Evolutionary conservation across 768 basidiomycete genomes (phyloP).

Genomic region (Lentinus tigrinus): DNA sequence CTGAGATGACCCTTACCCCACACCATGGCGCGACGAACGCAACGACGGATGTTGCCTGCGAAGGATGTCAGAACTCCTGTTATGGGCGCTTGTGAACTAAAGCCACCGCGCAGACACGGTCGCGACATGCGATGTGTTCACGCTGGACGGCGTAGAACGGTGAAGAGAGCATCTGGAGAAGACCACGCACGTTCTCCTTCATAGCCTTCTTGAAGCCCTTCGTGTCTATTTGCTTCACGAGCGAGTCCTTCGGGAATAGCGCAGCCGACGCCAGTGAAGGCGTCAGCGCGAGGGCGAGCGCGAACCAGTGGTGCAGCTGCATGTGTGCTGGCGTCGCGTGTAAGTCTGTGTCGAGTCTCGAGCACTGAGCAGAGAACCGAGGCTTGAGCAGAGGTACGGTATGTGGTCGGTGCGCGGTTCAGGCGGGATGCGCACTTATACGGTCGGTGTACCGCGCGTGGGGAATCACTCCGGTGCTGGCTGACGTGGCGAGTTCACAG

Average conservation of each 20-base stretch:
- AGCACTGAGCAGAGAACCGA: not conserved
- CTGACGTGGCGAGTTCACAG: constrained; percentile 27
- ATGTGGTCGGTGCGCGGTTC: not conserved
- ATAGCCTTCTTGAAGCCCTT: constrained; percentile 71
- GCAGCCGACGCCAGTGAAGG: constrained; percentile 53
- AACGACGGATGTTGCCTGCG: constrained; percentile 44
- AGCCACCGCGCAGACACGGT: not conserved
- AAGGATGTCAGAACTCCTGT: not conserved
- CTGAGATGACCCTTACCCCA: constrained; percentile 50
- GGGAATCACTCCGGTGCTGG: constrained; percentile 12
- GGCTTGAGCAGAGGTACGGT: not conserved
- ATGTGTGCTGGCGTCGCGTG: constrained; percentile 4
- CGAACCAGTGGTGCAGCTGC: constrained; percentile 19
- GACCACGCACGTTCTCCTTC: constrained; percentile 67
- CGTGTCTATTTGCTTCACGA: constrained; percentile 71
- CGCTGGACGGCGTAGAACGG: not conserved
- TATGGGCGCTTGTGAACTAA: not conserved
- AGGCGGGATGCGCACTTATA: constrained; percentile 20
- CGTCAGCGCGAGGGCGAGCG: constrained; percentile 35
- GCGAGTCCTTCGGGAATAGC: constrained; percentile 38
- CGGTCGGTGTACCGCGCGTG: constrained; percentile 11
- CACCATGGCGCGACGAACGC: constrained; percentile 98
- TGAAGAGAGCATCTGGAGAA: not conserved
- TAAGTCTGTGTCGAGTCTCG: not conserved
- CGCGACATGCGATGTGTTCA: not conserved